Evolutionary conservation across 441 rosid species (phyloP), one percentile per base, ranked within the genome.

Genomic region (Gossypium schwendimanii): DNA sequence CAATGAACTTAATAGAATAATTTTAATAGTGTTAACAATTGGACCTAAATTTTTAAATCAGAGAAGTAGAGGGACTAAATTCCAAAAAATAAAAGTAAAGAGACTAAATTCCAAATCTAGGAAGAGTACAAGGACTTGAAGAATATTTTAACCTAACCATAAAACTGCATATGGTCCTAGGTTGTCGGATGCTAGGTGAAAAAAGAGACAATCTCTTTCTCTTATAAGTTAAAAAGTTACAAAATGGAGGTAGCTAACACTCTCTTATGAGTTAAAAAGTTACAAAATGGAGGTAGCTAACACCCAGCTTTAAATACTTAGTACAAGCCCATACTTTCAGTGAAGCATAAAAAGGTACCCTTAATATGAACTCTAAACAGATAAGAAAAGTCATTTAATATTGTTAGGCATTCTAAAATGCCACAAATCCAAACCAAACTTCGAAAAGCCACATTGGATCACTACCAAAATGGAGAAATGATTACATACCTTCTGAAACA

Each of bases 381-480:
- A 65, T 23, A 15, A 45, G 39, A 65, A 45, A 65, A 45, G 20
- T 41, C 53, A 63, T 11, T 44, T 44, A 23, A 23, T 23, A 45
- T 26, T 6, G 21, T 64, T 64, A 12, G 21, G 14, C 55, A 45
- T 14, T 50, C 55, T 65, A 23, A 65, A 63, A 45, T 21, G 70
- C 55, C 39, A 45, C 0, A 12, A 44, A 65, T 23, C 10, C 33
- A 14, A 45, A 47, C 55, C 39, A 14, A 65, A 65, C 55, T n/a
- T 65, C 8, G 55, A 9, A 65, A 65, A 65, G 55, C 55, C 70
- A 45, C 47, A 47, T 14, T 65, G 39, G 49, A 65, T 47, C 33
- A 14, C 39, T 23, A 44, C 20, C 69, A 45, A 53, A 64, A 20
- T 64, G 21, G 69, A 44, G 33, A 64, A 63, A 45, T 31, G 47